Conservation (phyloP, 148 eudicot species). For the Cornus kousa region DNA sequence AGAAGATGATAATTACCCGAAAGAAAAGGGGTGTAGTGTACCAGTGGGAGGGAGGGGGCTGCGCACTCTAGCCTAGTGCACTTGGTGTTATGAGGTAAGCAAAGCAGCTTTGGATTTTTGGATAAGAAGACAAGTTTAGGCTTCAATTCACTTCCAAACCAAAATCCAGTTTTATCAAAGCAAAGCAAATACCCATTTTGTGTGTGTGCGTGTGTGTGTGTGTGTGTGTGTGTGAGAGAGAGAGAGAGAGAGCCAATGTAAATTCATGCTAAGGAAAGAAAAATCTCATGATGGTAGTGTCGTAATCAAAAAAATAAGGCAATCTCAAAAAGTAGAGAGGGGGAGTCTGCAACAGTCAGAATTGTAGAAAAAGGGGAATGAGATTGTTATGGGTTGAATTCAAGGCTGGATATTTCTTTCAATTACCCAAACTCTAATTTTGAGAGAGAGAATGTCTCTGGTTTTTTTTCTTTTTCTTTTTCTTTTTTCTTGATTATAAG, state of each 20-base stretch:
- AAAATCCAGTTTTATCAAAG: background rate
- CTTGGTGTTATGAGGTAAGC: slow-evolving; percentile 21
- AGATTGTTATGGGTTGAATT: slow-evolving; percentile 25
- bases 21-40: slow-evolving; percentile 31
- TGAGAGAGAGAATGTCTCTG: background rate
- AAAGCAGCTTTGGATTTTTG: slow-evolving; percentile 16
- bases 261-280: background rate
- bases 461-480: too few species aligned
- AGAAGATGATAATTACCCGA: slow-evolving; percentile 30
- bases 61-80: background rate
- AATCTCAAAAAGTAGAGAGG: slow-evolving; percentile 23
- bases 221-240: background rate
- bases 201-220: too few species aligned
- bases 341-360: slow-evolving; percentile 12
- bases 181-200: background rate
- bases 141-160: background rate
- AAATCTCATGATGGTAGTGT: slow-evolving; percentile 18
- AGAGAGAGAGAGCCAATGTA: slow-evolving; percentile 6
- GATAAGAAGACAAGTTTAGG: background rate
- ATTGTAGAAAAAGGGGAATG: slow-evolving; percentile 15
- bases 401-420: slow-evolving; percentile 5
- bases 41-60: background rate
- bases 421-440: background rate
- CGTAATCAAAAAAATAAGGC: slow-evolving; percentile 28
- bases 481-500: too few species aligned